Evolutionary conservation across 2,329 filamentous ascomycete species (phyloP).

Genomic region (Leptographium radiaticola): DNA sequence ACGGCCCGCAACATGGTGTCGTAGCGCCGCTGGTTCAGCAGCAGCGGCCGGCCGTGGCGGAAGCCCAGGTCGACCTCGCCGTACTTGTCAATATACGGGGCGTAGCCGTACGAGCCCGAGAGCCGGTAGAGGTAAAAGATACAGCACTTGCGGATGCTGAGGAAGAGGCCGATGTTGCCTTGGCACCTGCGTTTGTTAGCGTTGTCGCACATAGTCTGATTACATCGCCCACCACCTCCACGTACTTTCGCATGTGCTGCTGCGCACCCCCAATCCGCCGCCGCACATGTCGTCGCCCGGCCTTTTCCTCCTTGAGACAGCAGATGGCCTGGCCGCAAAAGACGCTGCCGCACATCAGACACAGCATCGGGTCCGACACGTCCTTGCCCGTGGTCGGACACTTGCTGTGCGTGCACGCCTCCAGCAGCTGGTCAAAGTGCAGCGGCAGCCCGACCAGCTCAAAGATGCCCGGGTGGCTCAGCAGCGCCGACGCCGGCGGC

Average conservation of each 20-base stretch:
- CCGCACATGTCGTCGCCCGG: conserved; percentile 24
- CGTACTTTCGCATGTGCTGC: conserved; percentile 77
- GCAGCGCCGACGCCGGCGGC: conserved; percentile 27
- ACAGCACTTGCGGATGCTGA: conserved; percentile 93
- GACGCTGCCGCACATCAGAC: conserved; percentile 91
- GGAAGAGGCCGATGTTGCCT: conserved; percentile 79
- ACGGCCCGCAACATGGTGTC: conserved; percentile 75
- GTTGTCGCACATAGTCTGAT: too few species aligned
- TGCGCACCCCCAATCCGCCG: conserved; percentile 67
- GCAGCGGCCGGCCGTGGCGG: conserved; percentile 75
- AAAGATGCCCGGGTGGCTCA: conserved; percentile 80
- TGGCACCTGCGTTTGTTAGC: conserved; percentile 54
- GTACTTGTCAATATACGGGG: conserved; percentile 91
- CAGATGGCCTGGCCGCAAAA: conserved; percentile 92
- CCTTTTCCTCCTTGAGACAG: conserved; percentile 55
- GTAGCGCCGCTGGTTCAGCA: conserved; percentile 86
- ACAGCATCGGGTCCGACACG: conserved; percentile 79
- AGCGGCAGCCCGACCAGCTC: conserved; percentile 86
- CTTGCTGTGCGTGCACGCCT: conserved; percentile 70
- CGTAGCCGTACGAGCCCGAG: conserved; percentile 72
- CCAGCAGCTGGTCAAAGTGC: conserved; percentile 84
- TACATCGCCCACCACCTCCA: conserved; percentile 12
- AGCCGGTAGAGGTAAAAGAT: conserved; percentile 74
- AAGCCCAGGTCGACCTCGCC: conserved; percentile 92
- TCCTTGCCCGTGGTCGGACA: conserved; percentile 90